Conservation (phyloP, 441 rosid genomes). For the Syzygium syzygioides region DNA sequence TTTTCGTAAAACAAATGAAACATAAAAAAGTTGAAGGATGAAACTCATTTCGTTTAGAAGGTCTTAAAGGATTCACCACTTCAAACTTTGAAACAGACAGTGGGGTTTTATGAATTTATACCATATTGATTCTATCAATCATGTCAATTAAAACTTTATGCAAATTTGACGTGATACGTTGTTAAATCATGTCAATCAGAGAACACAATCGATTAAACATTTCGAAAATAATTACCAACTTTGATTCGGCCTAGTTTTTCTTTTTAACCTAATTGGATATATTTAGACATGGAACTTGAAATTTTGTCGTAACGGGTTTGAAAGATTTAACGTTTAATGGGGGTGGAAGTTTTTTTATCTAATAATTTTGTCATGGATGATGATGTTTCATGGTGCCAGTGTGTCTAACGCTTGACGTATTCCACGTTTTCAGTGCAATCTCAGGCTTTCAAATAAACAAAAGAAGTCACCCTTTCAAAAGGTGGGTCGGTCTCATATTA, state of each 20-base stretch:
- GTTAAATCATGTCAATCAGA: not conserved
- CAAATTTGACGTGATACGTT: not conserved
- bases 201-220: not conserved
- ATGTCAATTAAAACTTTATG: not conserved
- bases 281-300: not conserved
- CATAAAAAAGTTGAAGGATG: not conserved
- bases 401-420: not conserved
- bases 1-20: fast-evolving
- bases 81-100: not conserved
- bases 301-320: not conserved
- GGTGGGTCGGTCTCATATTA: not conserved
- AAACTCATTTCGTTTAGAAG: not conserved
- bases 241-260: not conserved
- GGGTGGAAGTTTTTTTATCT: too few species aligned
- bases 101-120: not conserved
- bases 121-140: not conserved
- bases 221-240: not conserved
- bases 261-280: not conserved
- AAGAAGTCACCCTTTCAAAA: not conserved
- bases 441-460: not conserved
- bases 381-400: not conserved
- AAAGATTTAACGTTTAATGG: not conserved
- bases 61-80: not conserved
- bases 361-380: not conserved
- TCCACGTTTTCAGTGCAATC: not conserved